A percentile compares a stretch with the other conserved stretches of the same genome.
These are phyloP conservation scores for Lepraria neglecta DNA, from an alignment of 495 filamentous ascomycete genomes.

Conservation along the genomic window DNA sequence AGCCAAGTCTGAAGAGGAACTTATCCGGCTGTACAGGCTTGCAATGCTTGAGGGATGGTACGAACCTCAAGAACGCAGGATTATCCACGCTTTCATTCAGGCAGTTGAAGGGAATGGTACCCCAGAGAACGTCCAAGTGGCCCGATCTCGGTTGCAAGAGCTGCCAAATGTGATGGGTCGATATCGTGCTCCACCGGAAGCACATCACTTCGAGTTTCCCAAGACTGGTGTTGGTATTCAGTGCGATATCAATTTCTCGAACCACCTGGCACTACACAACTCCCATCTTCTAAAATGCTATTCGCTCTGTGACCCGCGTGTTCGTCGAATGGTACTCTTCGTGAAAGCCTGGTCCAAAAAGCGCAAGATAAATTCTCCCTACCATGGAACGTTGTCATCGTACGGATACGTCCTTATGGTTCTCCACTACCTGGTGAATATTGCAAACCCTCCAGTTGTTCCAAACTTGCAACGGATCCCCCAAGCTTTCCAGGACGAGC, in stretches of 20 bases:
- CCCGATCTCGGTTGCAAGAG: conserved; percentile 16
- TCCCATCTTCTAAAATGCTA: conserved; percentile 73
- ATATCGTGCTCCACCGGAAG: conserved; percentile 23
- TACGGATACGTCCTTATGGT: conserved; percentile 91
- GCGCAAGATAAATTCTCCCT: conserved; percentile 74
- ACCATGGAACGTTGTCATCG: conserved; percentile 71
- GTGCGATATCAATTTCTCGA: conserved; percentile 82
- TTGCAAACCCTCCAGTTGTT: conserved; percentile 68
- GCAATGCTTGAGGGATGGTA: conserved; percentile 29
- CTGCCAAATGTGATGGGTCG: conserved; percentile 25
- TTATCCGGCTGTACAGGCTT: conserved; percentile 24
- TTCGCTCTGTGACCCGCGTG: conserved; percentile 62
- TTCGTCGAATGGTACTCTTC: conserved; percentile 69
- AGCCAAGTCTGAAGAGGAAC: conserved; percentile 23
- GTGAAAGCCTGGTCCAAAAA: conserved; percentile 78
- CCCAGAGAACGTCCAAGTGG: not conserved
- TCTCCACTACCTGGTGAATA: conserved; percentile 80
- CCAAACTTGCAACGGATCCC: conserved; percentile 61
- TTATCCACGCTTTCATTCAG: conserved; percentile 18
- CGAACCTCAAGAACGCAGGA: conserved; percentile 17
- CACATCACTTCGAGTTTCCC: conserved; percentile 57
- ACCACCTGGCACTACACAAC: conserved; percentile 71
- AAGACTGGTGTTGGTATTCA: conserved; percentile 63
- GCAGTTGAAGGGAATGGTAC: conserved; percentile 9
- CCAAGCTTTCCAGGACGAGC: conserved; percentile 19